These are phyloP conservation scores for Ophiocordyceps camponoti-leonardi DNA, from an alignment of 2,329 filamentous ascomycete genomes.

Conservation along the genomic window DNA sequence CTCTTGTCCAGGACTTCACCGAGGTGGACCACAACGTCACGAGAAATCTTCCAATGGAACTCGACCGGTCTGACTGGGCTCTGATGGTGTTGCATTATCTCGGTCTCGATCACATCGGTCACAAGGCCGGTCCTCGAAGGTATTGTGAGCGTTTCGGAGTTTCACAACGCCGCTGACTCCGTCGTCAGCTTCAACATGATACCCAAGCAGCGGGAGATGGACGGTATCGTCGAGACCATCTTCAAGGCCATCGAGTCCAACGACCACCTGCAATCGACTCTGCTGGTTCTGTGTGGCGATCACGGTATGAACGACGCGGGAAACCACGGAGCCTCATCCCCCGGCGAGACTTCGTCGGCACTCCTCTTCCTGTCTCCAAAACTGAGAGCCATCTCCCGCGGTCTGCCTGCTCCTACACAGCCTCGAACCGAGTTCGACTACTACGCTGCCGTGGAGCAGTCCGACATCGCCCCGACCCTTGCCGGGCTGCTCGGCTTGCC, in stretches of 20 bases:
- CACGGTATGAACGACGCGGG: slow-evolving; percentile 99
- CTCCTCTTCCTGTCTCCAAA: slow-evolving; percentile 83
- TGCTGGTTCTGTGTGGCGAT: slow-evolving; percentile 79
- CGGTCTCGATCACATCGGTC: slow-evolving; percentile 90
- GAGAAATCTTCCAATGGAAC: slow-evolving; percentile 63
- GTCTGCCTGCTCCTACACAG: slow-evolving; percentile 32
- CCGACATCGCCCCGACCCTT: slow-evolving; percentile 80
- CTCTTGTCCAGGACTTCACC: slow-evolving; percentile 62
- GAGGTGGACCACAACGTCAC: slow-evolving; percentile 98
- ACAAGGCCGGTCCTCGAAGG: slow-evolving; percentile 83
- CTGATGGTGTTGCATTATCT: slow-evolving; percentile 91
- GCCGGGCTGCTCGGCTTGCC: slow-evolving; percentile 78
- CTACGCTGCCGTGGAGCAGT: slow-evolving; percentile 78
- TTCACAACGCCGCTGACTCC: background rate
- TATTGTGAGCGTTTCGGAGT: slow-evolving; percentile 10
- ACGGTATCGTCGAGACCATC: slow-evolving; percentile 58
- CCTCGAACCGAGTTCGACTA: slow-evolving; percentile 61
- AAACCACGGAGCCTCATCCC: slow-evolving; percentile 86
- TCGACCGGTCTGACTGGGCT: slow-evolving; percentile 69
- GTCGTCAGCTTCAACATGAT: slow-evolving; percentile 66
- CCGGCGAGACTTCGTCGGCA: slow-evolving; percentile 86
- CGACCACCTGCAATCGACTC: slow-evolving; percentile 54
- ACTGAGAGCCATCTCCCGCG: slow-evolving; percentile 37
- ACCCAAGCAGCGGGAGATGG: slow-evolving; percentile 90
- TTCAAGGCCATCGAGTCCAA: slow-evolving; percentile 58